These are phyloP conservation scores for Cytospora paraplurivora DNA, from an alignment of 2,329 filamentous ascomycete species.

Conservation along the genomic window DNA sequence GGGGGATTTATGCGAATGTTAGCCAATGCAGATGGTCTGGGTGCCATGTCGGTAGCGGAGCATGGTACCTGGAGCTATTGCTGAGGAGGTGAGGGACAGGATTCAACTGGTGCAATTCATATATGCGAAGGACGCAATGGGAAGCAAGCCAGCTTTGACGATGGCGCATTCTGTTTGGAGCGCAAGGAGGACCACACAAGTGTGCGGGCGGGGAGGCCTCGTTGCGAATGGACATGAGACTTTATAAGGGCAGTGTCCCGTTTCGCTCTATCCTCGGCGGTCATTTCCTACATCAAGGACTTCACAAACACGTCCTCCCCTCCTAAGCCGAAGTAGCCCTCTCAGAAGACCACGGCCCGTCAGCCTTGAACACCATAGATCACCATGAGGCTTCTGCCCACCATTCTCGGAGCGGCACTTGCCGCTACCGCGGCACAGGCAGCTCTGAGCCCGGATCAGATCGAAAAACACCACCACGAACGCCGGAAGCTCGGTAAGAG, in stretches of 20 bases:
- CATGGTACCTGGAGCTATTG: neutral
- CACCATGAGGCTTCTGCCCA: constrained; percentile 12
- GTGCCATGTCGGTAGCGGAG: neutral
- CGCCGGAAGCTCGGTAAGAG: constrained; percentile 19
- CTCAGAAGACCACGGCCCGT: neutral
- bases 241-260: neutral
- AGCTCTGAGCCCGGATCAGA: constrained; percentile 10
- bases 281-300: neutral
- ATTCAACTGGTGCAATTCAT: neutral
- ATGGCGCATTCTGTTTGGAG: neutral
- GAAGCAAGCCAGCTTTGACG: neutral
- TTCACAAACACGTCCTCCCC: neutral
- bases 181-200: neutral
- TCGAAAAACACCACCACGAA: constrained; percentile 7
- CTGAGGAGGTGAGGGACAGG: neutral
- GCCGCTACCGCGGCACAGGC: constrained; percentile 15
- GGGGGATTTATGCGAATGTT: neutral
- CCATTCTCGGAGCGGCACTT: constrained; percentile 8
- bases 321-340: neutral
- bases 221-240: neutral
- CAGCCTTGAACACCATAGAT: neutral
- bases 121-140: neutral
- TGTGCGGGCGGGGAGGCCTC: neutral
- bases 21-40: neutral
- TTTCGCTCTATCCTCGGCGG: neutral